phyloP scores from a whole-genome alignment of 116 monocot species.

The Thalassia testudinum region DNA sequence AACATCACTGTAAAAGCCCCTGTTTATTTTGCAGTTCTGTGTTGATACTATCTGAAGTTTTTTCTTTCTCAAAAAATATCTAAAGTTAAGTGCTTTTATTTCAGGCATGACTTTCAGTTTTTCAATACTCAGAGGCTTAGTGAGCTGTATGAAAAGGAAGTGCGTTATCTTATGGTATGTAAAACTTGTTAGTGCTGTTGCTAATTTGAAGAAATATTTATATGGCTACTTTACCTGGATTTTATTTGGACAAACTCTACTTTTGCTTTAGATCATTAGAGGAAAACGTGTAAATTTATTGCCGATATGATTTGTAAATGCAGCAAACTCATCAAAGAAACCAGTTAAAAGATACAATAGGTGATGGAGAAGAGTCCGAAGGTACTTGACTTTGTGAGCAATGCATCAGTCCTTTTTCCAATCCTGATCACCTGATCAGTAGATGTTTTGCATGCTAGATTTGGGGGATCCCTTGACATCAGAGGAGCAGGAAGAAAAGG shows the following conservation, averaged over 20 bases:
- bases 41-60: too few species aligned
- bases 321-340: constrained; percentile 68
- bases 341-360: constrained; percentile 62
- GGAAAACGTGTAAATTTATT: too few species aligned
- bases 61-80: too few species aligned
- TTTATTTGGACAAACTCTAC: neutral
- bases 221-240: too few species aligned
- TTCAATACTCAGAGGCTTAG: constrained; percentile 77
- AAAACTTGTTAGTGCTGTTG: neutral
- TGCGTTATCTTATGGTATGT: constrained; percentile 80
- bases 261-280: too few species aligned
- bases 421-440: too few species aligned
- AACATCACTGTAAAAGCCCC: too few species aligned
- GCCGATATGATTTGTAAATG: neutral
- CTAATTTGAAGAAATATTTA: too few species aligned
- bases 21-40: too few species aligned
- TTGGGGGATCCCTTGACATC: constrained; percentile 57
- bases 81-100: constrained; percentile 9
- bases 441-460: constrained; percentile 19
- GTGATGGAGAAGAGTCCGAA: constrained; percentile 72
- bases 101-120: constrained; percentile 98
- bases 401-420: too few species aligned
- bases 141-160: constrained; percentile 96
- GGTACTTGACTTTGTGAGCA: constrained; percentile 16
- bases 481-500: constrained; percentile 91